Evolutionary conservation across 768 basidiomycete species (phyloP).

Genomic region (Suillus paluster): DNA sequence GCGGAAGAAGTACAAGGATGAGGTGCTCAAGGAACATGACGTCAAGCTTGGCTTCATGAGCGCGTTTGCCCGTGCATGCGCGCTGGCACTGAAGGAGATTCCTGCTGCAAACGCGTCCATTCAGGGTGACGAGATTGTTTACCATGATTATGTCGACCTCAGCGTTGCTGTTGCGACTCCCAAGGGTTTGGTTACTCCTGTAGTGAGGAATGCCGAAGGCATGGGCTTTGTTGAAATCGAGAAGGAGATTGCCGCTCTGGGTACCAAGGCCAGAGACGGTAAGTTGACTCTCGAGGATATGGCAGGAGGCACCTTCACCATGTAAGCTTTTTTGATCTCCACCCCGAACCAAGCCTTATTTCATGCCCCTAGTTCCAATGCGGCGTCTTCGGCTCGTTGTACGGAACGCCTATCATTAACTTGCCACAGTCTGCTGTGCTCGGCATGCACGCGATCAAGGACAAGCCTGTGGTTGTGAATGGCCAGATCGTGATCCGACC

Average conservation of each 20-base stretch:
- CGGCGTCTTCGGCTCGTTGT: slow-evolving; percentile 96
- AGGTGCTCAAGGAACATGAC: slow-evolving; percentile 86
- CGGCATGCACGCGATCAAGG: slow-evolving; percentile 96
- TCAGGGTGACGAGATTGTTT: slow-evolving; percentile 93
- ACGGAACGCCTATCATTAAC: slow-evolving; percentile 99
- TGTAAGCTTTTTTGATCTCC: slow-evolving; percentile 56
- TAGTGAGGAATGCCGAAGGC: slow-evolving; percentile 87
- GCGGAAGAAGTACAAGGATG: slow-evolving; percentile 94
- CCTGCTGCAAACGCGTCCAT: slow-evolving; percentile 94
- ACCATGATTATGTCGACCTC: slow-evolving; percentile 90
- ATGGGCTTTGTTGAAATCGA: slow-evolving; percentile 92
- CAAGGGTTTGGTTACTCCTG: slow-evolving; percentile 96
- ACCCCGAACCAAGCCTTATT: background rate
- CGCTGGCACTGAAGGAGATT: slow-evolving; percentile 87
- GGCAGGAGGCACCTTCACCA: slow-evolving; percentile 98
- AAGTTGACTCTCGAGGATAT: slow-evolving; percentile 98
- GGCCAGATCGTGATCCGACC: slow-evolving; percentile 97
- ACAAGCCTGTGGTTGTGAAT: slow-evolving; percentile 86
- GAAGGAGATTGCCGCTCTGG: slow-evolving; percentile 87
- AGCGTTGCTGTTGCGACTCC: slow-evolving; percentile 97
- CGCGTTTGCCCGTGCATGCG: slow-evolving; percentile 88
- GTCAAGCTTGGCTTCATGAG: slow-evolving; percentile 99
- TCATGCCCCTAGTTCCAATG: slow-evolving; percentile 78
- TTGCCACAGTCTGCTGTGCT: slow-evolving; percentile 93
- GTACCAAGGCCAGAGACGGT: slow-evolving; percentile 93